Evolutionary conservation across 2,329 filamentous ascomycete species (phyloP).

Genomic region (Scedosporium dehoogii): DNA sequence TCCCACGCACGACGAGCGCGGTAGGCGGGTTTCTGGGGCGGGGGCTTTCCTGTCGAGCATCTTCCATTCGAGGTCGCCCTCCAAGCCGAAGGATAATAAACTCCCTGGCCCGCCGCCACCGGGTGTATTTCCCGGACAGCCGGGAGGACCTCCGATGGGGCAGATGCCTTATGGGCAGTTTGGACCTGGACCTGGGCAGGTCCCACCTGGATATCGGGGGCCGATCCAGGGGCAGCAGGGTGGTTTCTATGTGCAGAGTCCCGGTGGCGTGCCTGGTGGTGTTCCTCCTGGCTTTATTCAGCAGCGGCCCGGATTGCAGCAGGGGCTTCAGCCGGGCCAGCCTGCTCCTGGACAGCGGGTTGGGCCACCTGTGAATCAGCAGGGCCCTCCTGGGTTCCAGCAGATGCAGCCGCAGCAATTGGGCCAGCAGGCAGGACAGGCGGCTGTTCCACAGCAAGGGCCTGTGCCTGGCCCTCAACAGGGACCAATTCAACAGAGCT

Average conservation of each 20-base stretch:
- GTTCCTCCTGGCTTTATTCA: not conserved
- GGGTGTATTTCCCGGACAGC: not conserved
- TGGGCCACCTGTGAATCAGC: not conserved
- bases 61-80: slow-evolving; percentile 13
- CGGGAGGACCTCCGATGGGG: too few relatives aligned
- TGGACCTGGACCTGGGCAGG: not conserved
- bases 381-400: not conserved
- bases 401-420: not conserved
- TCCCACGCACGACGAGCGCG: slow-evolving; percentile 11
- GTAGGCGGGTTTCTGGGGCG: slow-evolving; percentile 14
- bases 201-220: not conserved
- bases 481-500: not conserved
- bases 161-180: not conserved
- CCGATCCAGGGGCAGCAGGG: not conserved
- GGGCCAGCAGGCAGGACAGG: not conserved
- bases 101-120: not conserved
- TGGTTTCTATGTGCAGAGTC: not conserved
- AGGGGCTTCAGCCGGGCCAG: not conserved
- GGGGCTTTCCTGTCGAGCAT: slow-evolving; percentile 15
- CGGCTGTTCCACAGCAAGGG: not conserved
- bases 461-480: not conserved
- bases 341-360: not conserved
- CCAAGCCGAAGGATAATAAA: slow-evolving; percentile 11
- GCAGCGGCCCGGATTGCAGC: not conserved
- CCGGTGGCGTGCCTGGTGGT: not conserved